These are phyloP conservation scores for Juglanconis sp. DNA, from an alignment of 2,329 filamentous ascomycete genomes.

Conservation along the genomic window DNA sequence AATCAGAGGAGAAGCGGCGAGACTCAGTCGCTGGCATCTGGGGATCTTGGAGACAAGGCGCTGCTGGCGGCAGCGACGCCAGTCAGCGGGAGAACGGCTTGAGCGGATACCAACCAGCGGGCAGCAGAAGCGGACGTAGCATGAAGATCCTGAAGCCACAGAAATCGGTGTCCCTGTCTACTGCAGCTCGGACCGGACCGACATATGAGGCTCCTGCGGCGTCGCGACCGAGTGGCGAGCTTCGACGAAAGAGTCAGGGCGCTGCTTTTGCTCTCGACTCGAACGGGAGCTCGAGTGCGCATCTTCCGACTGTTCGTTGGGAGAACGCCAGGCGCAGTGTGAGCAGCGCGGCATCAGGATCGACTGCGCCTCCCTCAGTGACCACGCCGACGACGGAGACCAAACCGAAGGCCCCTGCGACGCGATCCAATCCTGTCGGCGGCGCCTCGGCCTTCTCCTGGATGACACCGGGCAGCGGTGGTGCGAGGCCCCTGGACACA, in stretches of 20 bases:
- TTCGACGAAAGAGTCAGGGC: conserved; percentile 53
- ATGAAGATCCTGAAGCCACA: conserved; percentile 90
- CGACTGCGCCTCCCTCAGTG: conserved; percentile 23
- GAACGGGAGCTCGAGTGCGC: conserved; percentile 23
- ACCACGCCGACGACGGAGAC: conserved; percentile 28
- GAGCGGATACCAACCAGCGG: conserved; percentile 68
- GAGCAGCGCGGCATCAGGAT: conserved; percentile 27
- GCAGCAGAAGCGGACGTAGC: conserved; percentile 56
- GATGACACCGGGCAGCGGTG: conserved; percentile 58
- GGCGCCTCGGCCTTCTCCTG: conserved; percentile 93
- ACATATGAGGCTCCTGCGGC: conserved; percentile 50
- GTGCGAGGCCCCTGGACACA: conserved; percentile 10
- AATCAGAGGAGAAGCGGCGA: conserved; percentile 32
- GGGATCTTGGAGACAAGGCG: conserved; percentile 67
- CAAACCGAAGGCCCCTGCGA: conserved; percentile 30
- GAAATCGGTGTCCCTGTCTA: conserved; percentile 55
- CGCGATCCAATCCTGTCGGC: conserved; percentile 71
- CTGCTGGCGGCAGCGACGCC: conserved; percentile 48
- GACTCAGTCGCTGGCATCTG: conserved; percentile 59
- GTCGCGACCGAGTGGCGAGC: conserved; percentile 44
- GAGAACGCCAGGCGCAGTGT: conserved; percentile 48
- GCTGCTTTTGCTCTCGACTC: conserved; percentile 26
- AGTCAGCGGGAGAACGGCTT: conserved; percentile 49
- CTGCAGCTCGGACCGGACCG: conserved; percentile 46
- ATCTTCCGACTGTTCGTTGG: conserved; percentile 40